Conservation (phyloP, 371 early-diverging fungal genomes). For the Capillidium heterosporum region DNA sequence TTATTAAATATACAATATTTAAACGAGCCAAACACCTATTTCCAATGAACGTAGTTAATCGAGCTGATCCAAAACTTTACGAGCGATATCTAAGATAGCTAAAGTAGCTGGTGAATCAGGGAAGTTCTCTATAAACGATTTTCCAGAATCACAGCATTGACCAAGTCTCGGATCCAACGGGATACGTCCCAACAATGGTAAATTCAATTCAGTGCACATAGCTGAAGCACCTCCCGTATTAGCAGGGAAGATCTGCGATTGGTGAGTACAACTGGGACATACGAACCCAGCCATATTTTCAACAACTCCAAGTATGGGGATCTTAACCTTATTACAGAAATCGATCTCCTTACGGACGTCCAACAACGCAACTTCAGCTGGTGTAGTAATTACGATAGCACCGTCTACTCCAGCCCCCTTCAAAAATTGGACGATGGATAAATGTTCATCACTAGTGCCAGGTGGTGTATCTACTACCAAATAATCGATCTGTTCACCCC, state of each 20-base stretch:
- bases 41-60: too few relatives aligned
- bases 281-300: slow-evolving; percentile 98
- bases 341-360: slow-evolving; percentile 94
- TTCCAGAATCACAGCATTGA: slow-evolving; percentile 66
- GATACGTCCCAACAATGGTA: slow-evolving; percentile 66
- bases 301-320: slow-evolving; percentile 86
- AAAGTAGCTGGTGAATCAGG: slow-evolving; percentile 71
- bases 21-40: too few relatives aligned
- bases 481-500: slow-evolving; percentile 75
- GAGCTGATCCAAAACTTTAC: background rate
- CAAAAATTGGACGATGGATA: slow-evolving; percentile 64
- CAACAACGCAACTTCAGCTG: slow-evolving; percentile 91
- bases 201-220: slow-evolving; percentile 55
- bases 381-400: slow-evolving; percentile 93
- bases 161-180: slow-evolving; percentile 87
- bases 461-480: slow-evolving; percentile 98
- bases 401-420: slow-evolving; percentile 60
- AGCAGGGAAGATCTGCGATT: slow-evolving; percentile 73
- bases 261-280: slow-evolving; percentile 77
- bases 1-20: too few relatives aligned
- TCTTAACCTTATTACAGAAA: slow-evolving; percentile 83
- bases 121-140: slow-evolving; percentile 68
- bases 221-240: slow-evolving; percentile 79
- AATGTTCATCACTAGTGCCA: slow-evolving; percentile 97
- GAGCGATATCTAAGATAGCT: slow-evolving; percentile 44